phyloP scores from a whole-genome alignment of 2,329 filamentous ascomycete genomes.

The Phyllosticta paracitricarpa region DNA sequence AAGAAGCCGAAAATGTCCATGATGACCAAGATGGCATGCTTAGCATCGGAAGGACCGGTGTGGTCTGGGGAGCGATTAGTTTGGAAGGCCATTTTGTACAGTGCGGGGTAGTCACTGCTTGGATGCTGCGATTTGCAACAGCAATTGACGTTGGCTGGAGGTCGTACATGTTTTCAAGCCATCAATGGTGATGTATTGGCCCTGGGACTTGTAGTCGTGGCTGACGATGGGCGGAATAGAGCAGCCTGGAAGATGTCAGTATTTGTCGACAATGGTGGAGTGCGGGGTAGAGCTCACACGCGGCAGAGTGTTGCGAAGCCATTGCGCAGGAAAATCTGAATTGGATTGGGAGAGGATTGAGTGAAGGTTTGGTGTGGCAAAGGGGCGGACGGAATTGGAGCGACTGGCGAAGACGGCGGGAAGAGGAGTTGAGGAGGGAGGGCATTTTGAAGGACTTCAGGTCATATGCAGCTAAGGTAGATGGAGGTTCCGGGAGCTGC shows the following conservation, averaged over 20 bases:
- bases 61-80: constrained; percentile 31
- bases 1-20: constrained; percentile 58
- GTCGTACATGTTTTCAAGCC: constrained; percentile 51
- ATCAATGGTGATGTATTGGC: constrained; percentile 48
- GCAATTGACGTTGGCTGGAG: background rate
- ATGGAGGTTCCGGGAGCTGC: background rate
- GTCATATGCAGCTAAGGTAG: background rate
- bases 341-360: background rate
- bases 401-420: constrained; percentile 2
- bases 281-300: constrained; percentile 7
- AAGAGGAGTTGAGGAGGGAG: background rate
- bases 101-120: constrained; percentile 1
- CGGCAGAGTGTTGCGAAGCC: constrained; percentile 10
- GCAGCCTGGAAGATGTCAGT: constrained; percentile 28
- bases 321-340: constrained; percentile 2
- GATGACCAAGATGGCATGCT: constrained; percentile 47
- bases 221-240: constrained; percentile 39
- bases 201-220: constrained; percentile 47
- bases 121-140: background rate
- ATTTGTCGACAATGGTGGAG: background rate
- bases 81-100: background rate
- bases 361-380: background rate
- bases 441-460: background rate
- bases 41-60: constrained; percentile 46
- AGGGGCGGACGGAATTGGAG: background rate